Conservation (phyloP, 208 protist species). For the Leishmania gerbilli region DNA sequence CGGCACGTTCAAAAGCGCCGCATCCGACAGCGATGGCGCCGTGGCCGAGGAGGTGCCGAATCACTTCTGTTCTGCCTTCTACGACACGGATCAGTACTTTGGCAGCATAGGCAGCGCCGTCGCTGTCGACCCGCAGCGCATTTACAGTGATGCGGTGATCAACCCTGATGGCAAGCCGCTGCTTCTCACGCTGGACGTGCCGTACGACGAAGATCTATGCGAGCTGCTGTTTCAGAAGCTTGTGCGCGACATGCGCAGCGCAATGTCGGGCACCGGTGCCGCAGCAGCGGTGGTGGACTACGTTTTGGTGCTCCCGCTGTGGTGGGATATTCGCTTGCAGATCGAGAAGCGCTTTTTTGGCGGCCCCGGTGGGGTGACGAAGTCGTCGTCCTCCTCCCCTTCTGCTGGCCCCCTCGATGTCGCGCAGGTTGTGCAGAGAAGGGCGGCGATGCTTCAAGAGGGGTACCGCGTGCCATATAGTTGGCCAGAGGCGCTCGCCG, state of each 20-base stretch:
- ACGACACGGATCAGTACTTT: constrained; percentile 86
- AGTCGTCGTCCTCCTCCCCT: background rate
- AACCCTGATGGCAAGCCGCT: constrained; percentile 51
- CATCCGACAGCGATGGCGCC: constrained; percentile 18
- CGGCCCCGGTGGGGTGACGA: background rate
- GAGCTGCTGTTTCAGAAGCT: constrained; percentile 86
- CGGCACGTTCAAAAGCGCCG: constrained; percentile 2
- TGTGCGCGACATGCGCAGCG: constrained; percentile 53
- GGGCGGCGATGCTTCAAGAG: constrained; percentile 52
- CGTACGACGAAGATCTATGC: constrained; percentile 90
- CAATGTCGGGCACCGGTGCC: background rate
- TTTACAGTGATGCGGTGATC: constrained; percentile 34
- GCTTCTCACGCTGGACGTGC: constrained; percentile 86
- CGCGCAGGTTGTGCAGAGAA: constrained; percentile 39
- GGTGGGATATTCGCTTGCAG: constrained; percentile 78
- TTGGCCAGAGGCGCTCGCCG: constrained; percentile 59
- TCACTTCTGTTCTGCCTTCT: constrained; percentile 85
- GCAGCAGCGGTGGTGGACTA: constrained; percentile 59
- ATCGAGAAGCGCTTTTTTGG: constrained; percentile 72
- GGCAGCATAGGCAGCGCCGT: constrained; percentile 85
- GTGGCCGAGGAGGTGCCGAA: constrained; percentile 54
- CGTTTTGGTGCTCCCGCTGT: constrained; percentile 83
- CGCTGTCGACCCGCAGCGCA: constrained; percentile 46
- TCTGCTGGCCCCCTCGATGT: background rate
- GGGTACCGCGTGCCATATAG: constrained; percentile 62